phyloP scores from a whole-genome alignment of 768 basidiomycete genomes.

The Tephrocybe sp. region DNA sequence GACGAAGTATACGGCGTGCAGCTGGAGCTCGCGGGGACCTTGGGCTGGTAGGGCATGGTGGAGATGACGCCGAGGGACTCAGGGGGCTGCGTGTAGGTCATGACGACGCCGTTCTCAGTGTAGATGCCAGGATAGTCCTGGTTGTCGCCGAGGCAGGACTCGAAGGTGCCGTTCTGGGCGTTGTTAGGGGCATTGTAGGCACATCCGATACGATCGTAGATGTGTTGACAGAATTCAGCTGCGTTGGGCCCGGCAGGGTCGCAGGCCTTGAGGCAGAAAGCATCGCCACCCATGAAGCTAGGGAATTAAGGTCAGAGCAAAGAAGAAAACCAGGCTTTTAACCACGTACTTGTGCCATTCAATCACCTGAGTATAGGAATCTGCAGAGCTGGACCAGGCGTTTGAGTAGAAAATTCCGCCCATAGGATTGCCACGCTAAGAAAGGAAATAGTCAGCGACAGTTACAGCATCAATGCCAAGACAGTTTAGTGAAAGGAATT shows the following conservation, averaged over 20 bases:
- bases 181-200: conserved; percentile 69
- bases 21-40: conserved; percentile 36
- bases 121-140: conserved; percentile 60
- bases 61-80: conserved; percentile 36
- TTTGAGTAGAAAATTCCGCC: conserved; percentile 71
- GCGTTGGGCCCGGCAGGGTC: conserved; percentile 54
- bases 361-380: conserved; percentile 50
- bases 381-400: conserved; percentile 44
- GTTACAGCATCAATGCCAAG: conserved; percentile 10
- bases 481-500: too few relatives aligned
- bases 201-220: conserved; percentile 75
- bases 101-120: conserved; percentile 34
- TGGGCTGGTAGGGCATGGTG: conserved; percentile 38
- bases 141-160: conserved; percentile 65
- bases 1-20: conserved; percentile 32
- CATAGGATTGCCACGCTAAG: conserved; percentile 78
- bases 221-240: conserved; percentile 64
- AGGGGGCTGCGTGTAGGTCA: conserved; percentile 42
- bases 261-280: conserved; percentile 75
- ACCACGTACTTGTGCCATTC: conserved; percentile 66
- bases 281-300: conserved; percentile 69
- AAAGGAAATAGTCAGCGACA: conserved; percentile 1
- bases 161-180: conserved; percentile 59
- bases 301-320: neutral
- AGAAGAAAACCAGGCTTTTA: neutral